A percentile compares a stretch with the other conserved stretches of the same genome.
phyloP scores from a whole-genome alignment of 1,284 basidiomycete species.

The Leccinum subrobustum region DNA sequence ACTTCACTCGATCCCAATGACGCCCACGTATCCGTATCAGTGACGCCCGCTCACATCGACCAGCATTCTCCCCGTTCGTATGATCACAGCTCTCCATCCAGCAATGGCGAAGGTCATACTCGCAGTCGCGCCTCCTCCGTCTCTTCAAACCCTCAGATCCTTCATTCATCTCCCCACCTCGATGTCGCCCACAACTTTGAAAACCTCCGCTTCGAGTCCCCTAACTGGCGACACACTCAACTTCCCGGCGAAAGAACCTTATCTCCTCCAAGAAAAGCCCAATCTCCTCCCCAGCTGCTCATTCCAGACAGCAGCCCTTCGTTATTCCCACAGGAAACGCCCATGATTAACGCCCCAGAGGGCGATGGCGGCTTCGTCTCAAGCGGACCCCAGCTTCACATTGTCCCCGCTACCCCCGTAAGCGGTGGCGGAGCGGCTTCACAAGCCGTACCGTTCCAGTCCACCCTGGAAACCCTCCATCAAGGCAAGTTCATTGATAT shows the following conservation, averaged over 20 bases:
- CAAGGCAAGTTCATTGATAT: slow-evolving; percentile 46
- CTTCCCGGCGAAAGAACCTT: slow-evolving; percentile 46
- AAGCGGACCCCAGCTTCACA: slow-evolving; percentile 62
- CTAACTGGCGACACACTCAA: slow-evolving; percentile 50
- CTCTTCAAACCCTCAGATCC: slow-evolving; percentile 48
- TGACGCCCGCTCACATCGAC: slow-evolving; percentile 39
- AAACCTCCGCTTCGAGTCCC: slow-evolving; percentile 61
- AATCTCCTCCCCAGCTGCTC: slow-evolving; percentile 66
- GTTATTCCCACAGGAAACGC: slow-evolving; percentile 37
- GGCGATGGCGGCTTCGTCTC: slow-evolving; percentile 51
- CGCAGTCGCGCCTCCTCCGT: slow-evolving; percentile 63
- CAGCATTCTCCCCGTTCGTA: slow-evolving; percentile 41
- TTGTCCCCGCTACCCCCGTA: slow-evolving; percentile 80
- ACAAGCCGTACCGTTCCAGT: slow-evolving; percentile 49
- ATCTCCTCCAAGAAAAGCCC: slow-evolving; percentile 52
- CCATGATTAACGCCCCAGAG: slow-evolving; percentile 66
- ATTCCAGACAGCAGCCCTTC: slow-evolving; percentile 52
- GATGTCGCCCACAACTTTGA: slow-evolving; percentile 58
- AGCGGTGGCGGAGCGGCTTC: slow-evolving; percentile 53
- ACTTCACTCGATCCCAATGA: slow-evolving; percentile 35
- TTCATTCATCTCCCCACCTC: slow-evolving; percentile 49
- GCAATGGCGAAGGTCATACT: slow-evolving; percentile 44
- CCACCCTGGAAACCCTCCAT: slow-evolving; percentile 43
- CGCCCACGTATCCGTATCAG: slow-evolving; percentile 41
- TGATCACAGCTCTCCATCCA: slow-evolving; percentile 67